Evolutionary conservation across 176 grass and related monocot species (phyloP).

Genomic region (Carex myosuroides): DNA sequence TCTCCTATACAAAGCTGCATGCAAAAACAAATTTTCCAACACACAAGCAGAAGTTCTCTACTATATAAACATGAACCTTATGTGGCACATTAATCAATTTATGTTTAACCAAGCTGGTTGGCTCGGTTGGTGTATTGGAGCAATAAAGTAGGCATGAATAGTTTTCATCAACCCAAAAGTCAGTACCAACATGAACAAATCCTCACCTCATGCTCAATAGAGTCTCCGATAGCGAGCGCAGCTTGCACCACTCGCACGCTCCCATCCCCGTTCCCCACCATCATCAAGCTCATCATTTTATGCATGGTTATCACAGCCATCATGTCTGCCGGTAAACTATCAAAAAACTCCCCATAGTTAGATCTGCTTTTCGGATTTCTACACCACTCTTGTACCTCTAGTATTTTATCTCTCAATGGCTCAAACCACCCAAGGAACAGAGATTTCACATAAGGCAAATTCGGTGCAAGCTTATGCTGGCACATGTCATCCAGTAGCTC

Average conservation of each 20-base stretch:
- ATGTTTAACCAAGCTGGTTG: neutral
- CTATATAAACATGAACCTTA: neutral
- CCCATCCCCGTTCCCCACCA: constrained; percentile 51
- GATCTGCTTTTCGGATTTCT: neutral
- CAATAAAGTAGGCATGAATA: neutral
- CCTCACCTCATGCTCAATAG: constrained; percentile 82
- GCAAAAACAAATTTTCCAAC: neutral
- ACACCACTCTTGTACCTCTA: constrained; percentile 47
- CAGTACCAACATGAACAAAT: constrained; percentile 6
- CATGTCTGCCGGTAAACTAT: constrained; percentile 69
- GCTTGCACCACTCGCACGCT: constrained; percentile 65
- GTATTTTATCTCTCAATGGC: constrained; percentile 62
- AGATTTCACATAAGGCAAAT: constrained; percentile 87
- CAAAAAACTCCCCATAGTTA: constrained; percentile 33
- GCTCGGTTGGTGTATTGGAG: no score
- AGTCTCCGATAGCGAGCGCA: constrained; percentile 50
- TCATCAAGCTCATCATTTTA: constrained; percentile 91
- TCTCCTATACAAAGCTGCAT: neutral
- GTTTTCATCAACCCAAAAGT: neutral
- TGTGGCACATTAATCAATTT: neutral
- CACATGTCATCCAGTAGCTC: constrained; percentile 87
- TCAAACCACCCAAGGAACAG: constrained; percentile 95
- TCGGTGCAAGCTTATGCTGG: constrained; percentile 76
- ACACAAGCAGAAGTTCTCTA: neutral
- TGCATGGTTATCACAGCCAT: constrained; percentile 99